Evolutionary conservation across 306 rosid genomes (phyloP).

Genomic region (Vigna trinervia): DNA sequence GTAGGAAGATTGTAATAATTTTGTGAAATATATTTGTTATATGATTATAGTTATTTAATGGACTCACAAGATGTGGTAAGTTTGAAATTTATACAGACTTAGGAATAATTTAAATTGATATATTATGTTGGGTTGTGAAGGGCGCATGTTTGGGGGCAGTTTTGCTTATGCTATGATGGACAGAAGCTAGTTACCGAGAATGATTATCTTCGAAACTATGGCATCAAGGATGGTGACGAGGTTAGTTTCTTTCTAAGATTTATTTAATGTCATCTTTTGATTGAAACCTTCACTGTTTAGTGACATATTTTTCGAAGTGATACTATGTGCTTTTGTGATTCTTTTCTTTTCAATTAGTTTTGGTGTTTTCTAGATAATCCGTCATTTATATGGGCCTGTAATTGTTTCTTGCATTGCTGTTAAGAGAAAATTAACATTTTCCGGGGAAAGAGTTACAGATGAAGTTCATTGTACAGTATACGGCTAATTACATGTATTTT

Average conservation of each 20-base stretch:
- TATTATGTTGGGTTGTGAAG: constrained; percentile 52
- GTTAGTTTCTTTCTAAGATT: constrained; percentile 49
- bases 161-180: constrained; percentile 81
- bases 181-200: constrained; percentile 71
- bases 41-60: too few relatives aligned
- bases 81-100: not conserved
- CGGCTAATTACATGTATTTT: constrained; percentile 15
- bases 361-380: constrained; percentile 12
- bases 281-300: not conserved
- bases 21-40: too few relatives aligned
- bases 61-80: not conserved
- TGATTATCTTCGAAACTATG: constrained; percentile 63
- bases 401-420: not conserved
- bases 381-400: not conserved
- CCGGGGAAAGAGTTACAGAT: not conserved
- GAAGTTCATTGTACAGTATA: not conserved
- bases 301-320: not conserved
- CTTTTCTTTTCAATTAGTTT: not conserved
- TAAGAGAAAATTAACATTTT: not conserved
- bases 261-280: not conserved
- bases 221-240: constrained; percentile 92
- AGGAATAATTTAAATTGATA: not conserved
- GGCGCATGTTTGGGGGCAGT: constrained; percentile 94
- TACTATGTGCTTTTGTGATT: too few relatives aligned
- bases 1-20: too few relatives aligned